Evolutionary conservation across 495 filamentous ascomycete species (phyloP), one percentile per base, ranked within the genome.

Genomic region (Hypoxylon rickii): DNA sequence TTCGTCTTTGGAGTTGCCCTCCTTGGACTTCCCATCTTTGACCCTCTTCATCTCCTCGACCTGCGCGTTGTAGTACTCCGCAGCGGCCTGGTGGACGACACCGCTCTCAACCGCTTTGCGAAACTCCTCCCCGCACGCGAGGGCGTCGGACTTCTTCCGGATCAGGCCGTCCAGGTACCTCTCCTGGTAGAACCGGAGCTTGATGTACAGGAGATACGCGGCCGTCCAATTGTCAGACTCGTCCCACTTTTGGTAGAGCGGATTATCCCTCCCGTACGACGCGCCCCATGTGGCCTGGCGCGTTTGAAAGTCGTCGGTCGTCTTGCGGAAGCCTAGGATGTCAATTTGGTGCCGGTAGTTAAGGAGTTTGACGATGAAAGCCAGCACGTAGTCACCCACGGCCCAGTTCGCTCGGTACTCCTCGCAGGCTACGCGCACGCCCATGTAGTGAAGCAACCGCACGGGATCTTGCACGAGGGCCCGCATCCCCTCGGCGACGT

Each of bases 181-280:
- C 1, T 48, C 7, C 10, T 41, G 36, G 12, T 22, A 18, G 4
- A 15, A 21, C 0, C 1, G 0, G 19, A 61, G 57, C 33, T 33
- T 51, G 6, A 10, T 3, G 24, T 40, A 61, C n/a, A 61, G 33
- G 16, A 61, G 51, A 21, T 34, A 61, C 7, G 46, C 47, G 7
- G 41, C 46, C 0, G 33, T 31, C 58, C 58, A 61, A 13, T 51
- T 55, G 16, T 61, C 51, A 3, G 21, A 29, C 2, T 33, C 13
- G 3, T 50, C 36, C 51, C 58, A 56, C 1, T 0, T 7, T 0
- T 3, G 1, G 24, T 61, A 61, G 22, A 61, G 51, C 6, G 51
- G 26, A 2, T 55, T 29, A 10, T 43, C 6, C 3, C 6, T 0
- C 2, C 58, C 58, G 10, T 51, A 45, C 1, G 46, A 43, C 3